These are phyloP conservation scores for Picea glauca DNA, from an alignment of 75 land plant genomes.

Conservation along the genomic window DNA sequence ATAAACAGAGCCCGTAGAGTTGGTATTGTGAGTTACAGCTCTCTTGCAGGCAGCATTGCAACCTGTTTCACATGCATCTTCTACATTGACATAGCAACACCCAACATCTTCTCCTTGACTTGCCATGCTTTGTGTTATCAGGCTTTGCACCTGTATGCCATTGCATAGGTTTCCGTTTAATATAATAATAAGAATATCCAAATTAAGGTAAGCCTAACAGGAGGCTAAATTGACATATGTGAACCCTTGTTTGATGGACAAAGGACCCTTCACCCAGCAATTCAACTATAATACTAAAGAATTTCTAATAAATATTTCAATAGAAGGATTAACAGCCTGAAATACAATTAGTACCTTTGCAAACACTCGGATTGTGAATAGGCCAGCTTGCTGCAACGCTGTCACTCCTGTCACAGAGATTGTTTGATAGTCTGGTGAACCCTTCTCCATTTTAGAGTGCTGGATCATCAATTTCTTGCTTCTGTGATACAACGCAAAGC, in stretches of 20 bases:
- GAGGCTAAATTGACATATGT: too few species aligned
- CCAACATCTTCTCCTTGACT: constrained; percentile 12
- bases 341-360: constrained; percentile 10
- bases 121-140: constrained; percentile 12
- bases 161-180: too few species aligned
- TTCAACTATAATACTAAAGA: too few species aligned
- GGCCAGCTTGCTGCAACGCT: constrained; percentile 13
- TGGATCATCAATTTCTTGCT: too few species aligned
- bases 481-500: too few species aligned
- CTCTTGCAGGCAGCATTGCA: constrained; percentile 16
- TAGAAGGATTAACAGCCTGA: too few species aligned
- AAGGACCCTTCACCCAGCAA: too few species aligned
- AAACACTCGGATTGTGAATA: constrained; percentile 17
- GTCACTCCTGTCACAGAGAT: constrained; percentile 12
- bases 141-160: constrained; percentile 1
- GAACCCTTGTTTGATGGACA: too few species aligned
- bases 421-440: constrained; percentile 5
- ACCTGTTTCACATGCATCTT: constrained; percentile 18
- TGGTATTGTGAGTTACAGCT: constrained; percentile 4
- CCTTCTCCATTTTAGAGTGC: not conserved
- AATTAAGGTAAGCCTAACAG: too few species aligned
- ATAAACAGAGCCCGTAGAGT: constrained; percentile 6
- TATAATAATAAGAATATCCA: too few species aligned
- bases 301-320: too few species aligned
- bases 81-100: constrained; percentile 11